A percentile compares a stretch with the other conserved stretches of the same genome.
phyloP scores from a whole-genome alignment of 2,329 filamentous ascomycete genomes.

The Furcasterigmium furcatum region DNA sequence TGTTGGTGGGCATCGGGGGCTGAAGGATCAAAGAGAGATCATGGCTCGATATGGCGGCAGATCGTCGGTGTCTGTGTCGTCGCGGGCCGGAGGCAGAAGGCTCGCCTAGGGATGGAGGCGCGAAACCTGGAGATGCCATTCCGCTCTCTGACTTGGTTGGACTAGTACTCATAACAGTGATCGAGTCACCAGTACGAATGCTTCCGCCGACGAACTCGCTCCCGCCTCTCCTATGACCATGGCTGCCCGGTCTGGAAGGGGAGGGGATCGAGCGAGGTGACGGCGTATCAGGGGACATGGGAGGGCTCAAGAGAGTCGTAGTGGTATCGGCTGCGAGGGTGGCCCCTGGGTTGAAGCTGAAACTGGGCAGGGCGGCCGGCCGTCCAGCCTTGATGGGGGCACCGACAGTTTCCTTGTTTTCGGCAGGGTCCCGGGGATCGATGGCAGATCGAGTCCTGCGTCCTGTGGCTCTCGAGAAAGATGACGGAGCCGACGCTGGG shows the following conservation, averaged over 20 bases:
- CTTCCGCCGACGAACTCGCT: constrained; percentile 87
- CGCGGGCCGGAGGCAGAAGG: constrained; percentile 48
- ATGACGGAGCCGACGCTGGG: constrained; percentile 42
- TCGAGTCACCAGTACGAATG: constrained; percentile 52
- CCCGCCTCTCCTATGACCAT: constrained; percentile 75
- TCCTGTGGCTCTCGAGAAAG: constrained; percentile 43
- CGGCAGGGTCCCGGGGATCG: constrained; percentile 32
- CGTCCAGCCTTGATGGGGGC: constrained; percentile 14
- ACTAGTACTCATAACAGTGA: constrained; percentile 64
- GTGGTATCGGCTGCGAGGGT: constrained; percentile 27
- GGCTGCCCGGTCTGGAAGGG: constrained; percentile 55
- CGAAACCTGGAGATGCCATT: constrained; percentile 53
- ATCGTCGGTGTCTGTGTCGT: constrained; percentile 78
- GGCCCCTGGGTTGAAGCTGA: constrained; percentile 53
- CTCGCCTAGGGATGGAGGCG: constrained; percentile 22
- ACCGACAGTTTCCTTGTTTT: neutral
- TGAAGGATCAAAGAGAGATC: constrained; percentile 71
- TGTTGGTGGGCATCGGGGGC: constrained; percentile 44
- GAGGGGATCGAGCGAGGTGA: constrained; percentile 49
- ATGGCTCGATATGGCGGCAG: constrained; percentile 77
- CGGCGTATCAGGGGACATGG: constrained; percentile 40
- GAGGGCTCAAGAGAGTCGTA: constrained; percentile 46
- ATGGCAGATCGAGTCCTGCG: constrained; percentile 52
- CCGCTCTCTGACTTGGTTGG: constrained; percentile 63
- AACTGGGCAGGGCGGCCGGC: constrained; percentile 46